Percentiles rank a stretch among this genome's conserved stretches.
Conservation (phyloP, 805 yeast genomes). For the Wickerhamiella musiphila region DNA sequence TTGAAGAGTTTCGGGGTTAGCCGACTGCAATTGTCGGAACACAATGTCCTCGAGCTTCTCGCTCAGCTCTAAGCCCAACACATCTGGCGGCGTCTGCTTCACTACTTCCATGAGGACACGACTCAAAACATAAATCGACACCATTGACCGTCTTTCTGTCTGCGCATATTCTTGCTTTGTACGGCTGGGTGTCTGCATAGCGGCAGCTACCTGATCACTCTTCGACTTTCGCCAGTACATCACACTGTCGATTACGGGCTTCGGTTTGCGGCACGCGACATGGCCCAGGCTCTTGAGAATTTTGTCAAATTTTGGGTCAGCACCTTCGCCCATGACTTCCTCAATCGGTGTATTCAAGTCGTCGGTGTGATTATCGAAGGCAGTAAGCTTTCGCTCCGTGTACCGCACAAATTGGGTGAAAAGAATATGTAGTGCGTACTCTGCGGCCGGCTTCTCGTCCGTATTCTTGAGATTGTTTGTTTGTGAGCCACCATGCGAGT, state of each 20-base stretch:
- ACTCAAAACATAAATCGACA: conserved; percentile 75
- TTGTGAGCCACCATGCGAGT: background rate
- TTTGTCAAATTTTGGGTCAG: conserved; percentile 71
- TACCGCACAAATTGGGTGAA: conserved; percentile 91
- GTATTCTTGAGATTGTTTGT: background rate
- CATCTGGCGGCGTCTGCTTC: conserved; percentile 61
- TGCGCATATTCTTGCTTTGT: conserved; percentile 33
- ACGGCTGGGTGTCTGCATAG: conserved; percentile 2
- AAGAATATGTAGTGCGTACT: conserved; percentile 82
- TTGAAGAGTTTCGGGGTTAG: conserved; percentile 58
- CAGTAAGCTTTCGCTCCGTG: conserved; percentile 71
- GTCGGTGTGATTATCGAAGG: conserved; percentile 48
- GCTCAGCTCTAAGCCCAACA: conserved; percentile 60
- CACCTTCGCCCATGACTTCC: conserved; percentile 67
- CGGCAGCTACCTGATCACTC: conserved; percentile 49
- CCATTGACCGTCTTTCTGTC: conserved; percentile 73
- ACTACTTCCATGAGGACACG: conserved; percentile 87
- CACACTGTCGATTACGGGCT: conserved; percentile 90
- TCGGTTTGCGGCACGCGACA: conserved; percentile 77
- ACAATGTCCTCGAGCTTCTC: conserved; percentile 84
- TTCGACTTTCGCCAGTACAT: conserved; percentile 97
- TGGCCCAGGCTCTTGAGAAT: conserved; percentile 76
- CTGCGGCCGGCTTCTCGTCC: conserved; percentile 23
- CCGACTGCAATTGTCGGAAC: conserved; percentile 70
- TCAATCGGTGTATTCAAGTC: conserved; percentile 64